Base-by-base conservation (phyloP, 78 protist species). In the Neovahlkampfia damariscottae region DNA sequence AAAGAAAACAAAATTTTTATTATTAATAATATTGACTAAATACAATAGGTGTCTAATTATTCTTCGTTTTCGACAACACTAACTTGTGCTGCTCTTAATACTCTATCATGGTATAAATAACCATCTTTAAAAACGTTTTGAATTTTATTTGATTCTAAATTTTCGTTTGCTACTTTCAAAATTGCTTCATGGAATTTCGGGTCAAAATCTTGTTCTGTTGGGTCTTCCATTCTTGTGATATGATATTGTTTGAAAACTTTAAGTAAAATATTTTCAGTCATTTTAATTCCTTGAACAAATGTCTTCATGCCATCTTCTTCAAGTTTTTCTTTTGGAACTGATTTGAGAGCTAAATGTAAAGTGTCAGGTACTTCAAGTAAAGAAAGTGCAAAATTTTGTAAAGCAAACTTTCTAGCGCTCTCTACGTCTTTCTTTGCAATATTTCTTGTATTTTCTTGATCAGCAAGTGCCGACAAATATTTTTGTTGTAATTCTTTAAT, bases 351-450 rank as follows among this genome's bases (percentile, higher is more conserved):
- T 3, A 71, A 59, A 50, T 35, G 62, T 8, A 83, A 58, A 66
- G 9, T 80, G 86, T 83, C 86, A n/a, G 72, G 74, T n/a, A 83
- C 86, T 1, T 79, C 86, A 10, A 83, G 70, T 7, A 83, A 67
- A 27, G 8, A 30, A 79, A 79, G 67, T n/a, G 84, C 84, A 28
- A 83, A 83, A 5, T 0, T 10, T 39, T 5, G 2, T 5, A 77
- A n/a, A 2, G 72, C 70, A 9, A 28, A 83, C 66, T 83, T 79
- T 30, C 8, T 0, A 29, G 86, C 78, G 38, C 38, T 59, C 39
- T 70, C 86, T 38, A 81, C 83, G 38, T 83, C 86, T 34, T 39
- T 28, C 3, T 8, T 36, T 1, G 84, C 82, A 28, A 80, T 80
- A 28, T 32, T 1, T 3, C 83, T 62, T 4, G 31, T 50, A 73